Conservation (phyloP, 2,329 filamentous ascomycete species). For the Pseudocercospora vitis region DNA sequence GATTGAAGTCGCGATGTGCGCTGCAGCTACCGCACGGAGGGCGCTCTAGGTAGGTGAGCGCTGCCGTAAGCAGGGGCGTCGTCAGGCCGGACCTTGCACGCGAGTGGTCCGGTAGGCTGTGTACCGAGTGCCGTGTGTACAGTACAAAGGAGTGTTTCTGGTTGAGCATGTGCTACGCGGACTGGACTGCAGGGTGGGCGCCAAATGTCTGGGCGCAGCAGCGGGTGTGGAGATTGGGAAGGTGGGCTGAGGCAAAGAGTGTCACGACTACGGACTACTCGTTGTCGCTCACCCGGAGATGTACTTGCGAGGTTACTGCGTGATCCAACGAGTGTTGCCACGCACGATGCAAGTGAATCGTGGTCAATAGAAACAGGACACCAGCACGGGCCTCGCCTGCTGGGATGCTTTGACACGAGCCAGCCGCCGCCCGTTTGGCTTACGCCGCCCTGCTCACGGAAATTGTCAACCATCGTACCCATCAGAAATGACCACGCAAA, state of each 20-base stretch:
- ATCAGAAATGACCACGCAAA: too few species aligned
- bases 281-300: too few species aligned
- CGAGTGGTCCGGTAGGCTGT: neutral
- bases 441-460: too few species aligned
- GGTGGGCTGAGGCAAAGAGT: neutral
- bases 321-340: too few species aligned
- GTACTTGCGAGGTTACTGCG: too few species aligned
- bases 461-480: too few species aligned
- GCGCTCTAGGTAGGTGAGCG: neutral
- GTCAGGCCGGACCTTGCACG: neutral
- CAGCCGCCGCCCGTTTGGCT: too few species aligned
- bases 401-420: too few species aligned
- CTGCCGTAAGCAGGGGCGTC: neutral
- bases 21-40: neutral
- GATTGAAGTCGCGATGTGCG: neutral
- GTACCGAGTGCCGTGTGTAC: neutral
- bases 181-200: neutral
- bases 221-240: neutral
- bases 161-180: neutral
- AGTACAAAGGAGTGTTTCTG: neutral
- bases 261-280: neutral
- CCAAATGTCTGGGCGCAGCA: slow-evolving; percentile 8
- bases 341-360: too few species aligned
- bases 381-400: too few species aligned
- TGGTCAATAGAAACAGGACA: too few species aligned